phyloP scores from a whole-genome alignment of 2,329 filamentous ascomycete genomes.

The Colletotrichum orchidophilum region DNA sequence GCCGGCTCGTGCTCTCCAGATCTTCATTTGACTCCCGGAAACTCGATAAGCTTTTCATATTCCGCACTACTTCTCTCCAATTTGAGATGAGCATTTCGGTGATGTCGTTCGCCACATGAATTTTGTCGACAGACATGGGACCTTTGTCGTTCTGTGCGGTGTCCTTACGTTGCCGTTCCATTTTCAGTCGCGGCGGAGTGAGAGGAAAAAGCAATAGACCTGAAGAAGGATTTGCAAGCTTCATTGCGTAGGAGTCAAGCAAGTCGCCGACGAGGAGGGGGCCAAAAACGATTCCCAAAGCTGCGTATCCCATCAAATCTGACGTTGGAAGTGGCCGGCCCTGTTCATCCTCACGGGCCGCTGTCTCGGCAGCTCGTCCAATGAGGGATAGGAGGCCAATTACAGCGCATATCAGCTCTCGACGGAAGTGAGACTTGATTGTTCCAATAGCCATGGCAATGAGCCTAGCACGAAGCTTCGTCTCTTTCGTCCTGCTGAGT shows the following conservation, averaged over 20 bases:
- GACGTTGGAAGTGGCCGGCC: conserved; percentile 62
- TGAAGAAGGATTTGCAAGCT: conserved; percentile 50
- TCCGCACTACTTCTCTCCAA: conserved; percentile 71
- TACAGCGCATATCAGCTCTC: conserved; percentile 73
- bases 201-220: conserved; percentile 55
- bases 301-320: conserved; percentile 71
- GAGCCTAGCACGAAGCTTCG: conserved; percentile 68
- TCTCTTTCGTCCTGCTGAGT: conserved; percentile 61
- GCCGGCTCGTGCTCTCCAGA: conserved; percentile 22
- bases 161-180: conserved; percentile 47
- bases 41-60: conserved; percentile 61
- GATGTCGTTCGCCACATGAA: conserved; percentile 66
- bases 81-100: conserved; percentile 73
- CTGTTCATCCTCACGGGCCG: conserved; percentile 60
- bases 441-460: conserved; percentile 71
- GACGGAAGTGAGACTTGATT: conserved; percentile 66
- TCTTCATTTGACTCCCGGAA: conserved; percentile 38
- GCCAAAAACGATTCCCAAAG: conserved; percentile 72
- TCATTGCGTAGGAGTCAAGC: conserved; percentile 61
- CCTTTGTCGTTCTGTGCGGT: conserved; percentile 34
- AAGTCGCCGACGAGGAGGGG: conserved; percentile 70
- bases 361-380: conserved; percentile 64
- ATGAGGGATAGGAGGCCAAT: conserved; percentile 72
- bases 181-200: conserved; percentile 54
- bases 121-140: conserved; percentile 59